Conservation (phyloP, 192 early-diverging fungal genomes). For the Coemansia sp. region DNA sequence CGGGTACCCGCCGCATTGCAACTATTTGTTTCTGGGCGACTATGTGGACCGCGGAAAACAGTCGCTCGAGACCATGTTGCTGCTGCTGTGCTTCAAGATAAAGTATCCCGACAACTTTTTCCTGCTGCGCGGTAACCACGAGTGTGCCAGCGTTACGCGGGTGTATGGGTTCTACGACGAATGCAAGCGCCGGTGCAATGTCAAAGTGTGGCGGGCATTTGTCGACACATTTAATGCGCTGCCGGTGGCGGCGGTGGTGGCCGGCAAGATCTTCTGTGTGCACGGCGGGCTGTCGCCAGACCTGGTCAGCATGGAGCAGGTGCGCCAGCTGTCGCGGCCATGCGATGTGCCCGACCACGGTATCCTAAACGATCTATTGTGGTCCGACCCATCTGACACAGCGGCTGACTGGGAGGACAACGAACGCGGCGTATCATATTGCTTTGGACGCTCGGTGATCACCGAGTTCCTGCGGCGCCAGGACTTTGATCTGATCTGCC, state of each 20-base stretch:
- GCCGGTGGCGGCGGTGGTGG: slow-evolving; percentile 89
- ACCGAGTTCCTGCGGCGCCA: slow-evolving; percentile 78
- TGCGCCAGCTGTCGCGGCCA: slow-evolving; percentile 75
- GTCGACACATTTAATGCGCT: slow-evolving; percentile 92
- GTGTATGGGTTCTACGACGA: slow-evolving; percentile 98
- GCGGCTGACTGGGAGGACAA: slow-evolving; percentile 85
- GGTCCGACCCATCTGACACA: slow-evolving; percentile 88
- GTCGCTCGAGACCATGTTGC: slow-evolving; percentile 88
- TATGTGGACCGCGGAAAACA: slow-evolving; percentile 98
- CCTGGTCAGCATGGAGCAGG: slow-evolving; percentile 81
- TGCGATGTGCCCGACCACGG: slow-evolving; percentile 92
- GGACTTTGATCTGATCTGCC: slow-evolving; percentile 89
- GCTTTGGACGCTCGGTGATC: slow-evolving; percentile 85
- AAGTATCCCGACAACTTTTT: slow-evolving; percentile 98
- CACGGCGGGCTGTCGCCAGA: slow-evolving; percentile 89
- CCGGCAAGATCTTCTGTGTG: slow-evolving; percentile 92
- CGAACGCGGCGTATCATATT: slow-evolving; percentile 94
- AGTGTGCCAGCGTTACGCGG: slow-evolving; percentile 89
- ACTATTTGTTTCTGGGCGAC: slow-evolving; percentile 93
- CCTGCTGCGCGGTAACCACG: slow-evolving; percentile 95
- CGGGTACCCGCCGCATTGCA: slow-evolving; percentile 87
- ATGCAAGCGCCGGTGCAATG: slow-evolving; percentile 83
- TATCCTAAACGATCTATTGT: slow-evolving; percentile 86
- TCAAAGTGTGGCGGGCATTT: slow-evolving; percentile 91
- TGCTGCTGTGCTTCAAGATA: slow-evolving; percentile 95